Evolutionary conservation across 164 flowering plant species (phyloP).

Genomic region (grape (Vitis vinifera)): ASM3070453v1 NC_081818.1:1118501-1119000

Average conservation of each 20-base stretch:
- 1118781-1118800: slow-evolving; percentile 89
- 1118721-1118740: slow-evolving; percentile 9
- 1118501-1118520: slow-evolving; percentile 11
- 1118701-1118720: not conserved
- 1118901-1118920: too few relatives aligned
- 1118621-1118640: slow-evolving; percentile 99
- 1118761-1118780: slow-evolving; percentile 84
- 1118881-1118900: not conserved
- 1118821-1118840: slow-evolving; percentile 99
- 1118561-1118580: slow-evolving; percentile 70
- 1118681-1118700: too few relatives aligned
- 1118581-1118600: slow-evolving; percentile 98
- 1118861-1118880: not conserved
- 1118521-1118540: not conserved
- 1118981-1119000: too few relatives aligned
- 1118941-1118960: too few relatives aligned
- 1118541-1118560: slow-evolving; percentile 9
- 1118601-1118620: slow-evolving; percentile 99
- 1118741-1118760: slow-evolving; percentile 79
- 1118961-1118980: too few relatives aligned
- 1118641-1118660: slow-evolving; percentile 79
- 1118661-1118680: not conserved
- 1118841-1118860: slow-evolving; percentile 81
- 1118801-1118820: slow-evolving; percentile 99
- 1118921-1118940: too few relatives aligned